Percentiles rank a stretch among this genome's conserved stretches.
phyloP scores from a whole-genome alignment of 2,329 filamentous ascomycete genomes.

The Pleomassaria siparia region DNA sequence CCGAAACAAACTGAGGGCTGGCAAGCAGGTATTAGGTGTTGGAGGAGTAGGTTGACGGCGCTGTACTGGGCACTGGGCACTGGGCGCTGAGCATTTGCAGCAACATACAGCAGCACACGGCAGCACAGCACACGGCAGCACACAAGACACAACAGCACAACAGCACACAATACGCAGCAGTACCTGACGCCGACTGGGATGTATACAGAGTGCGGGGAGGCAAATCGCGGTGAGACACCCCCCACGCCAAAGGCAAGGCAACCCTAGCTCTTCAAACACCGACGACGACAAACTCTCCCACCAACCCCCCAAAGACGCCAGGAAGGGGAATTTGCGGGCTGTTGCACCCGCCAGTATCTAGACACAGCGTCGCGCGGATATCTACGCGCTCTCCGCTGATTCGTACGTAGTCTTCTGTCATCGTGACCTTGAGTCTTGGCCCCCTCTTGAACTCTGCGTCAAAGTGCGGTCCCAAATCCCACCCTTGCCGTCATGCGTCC shows the following conservation, averaged over 20 bases:
- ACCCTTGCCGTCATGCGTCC: slow-evolving; percentile 40
- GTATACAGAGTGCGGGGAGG: slow-evolving; percentile 31
- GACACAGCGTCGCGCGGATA: slow-evolving; percentile 13
- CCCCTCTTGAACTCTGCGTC: slow-evolving; percentile 21
- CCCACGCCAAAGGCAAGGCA: slow-evolving; percentile 14
- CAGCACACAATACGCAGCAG: no score
- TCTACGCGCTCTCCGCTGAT: slow-evolving; percentile 23
- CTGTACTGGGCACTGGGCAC: no score
- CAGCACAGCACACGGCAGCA: no score
- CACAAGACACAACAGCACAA: background rate
- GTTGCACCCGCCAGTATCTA: slow-evolving; percentile 14
- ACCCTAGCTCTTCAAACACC: slow-evolving; percentile 35
- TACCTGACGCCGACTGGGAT: slow-evolving; percentile 34
- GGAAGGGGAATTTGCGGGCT: slow-evolving; percentile 19
- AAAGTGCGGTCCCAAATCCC: slow-evolving; percentile 22
- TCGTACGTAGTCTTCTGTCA: slow-evolving; percentile 18
- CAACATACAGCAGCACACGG: slow-evolving; percentile 12
- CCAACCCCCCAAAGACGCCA: slow-evolving; percentile 11
- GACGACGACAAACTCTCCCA: slow-evolving; percentile 19
- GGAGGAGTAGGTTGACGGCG: slow-evolving; percentile 19
- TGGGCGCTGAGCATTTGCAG: no score
- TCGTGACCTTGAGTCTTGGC: slow-evolving; percentile 39
- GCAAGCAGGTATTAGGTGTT: slow-evolving; percentile 17
- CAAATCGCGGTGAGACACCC: slow-evolving; percentile 25
- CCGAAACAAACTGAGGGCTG: slow-evolving; percentile 1